These are phyloP conservation scores for Exserohilum turcica DNA, from an alignment of 2,329 filamentous ascomycete genomes.

Conservation along the genomic window DNA sequence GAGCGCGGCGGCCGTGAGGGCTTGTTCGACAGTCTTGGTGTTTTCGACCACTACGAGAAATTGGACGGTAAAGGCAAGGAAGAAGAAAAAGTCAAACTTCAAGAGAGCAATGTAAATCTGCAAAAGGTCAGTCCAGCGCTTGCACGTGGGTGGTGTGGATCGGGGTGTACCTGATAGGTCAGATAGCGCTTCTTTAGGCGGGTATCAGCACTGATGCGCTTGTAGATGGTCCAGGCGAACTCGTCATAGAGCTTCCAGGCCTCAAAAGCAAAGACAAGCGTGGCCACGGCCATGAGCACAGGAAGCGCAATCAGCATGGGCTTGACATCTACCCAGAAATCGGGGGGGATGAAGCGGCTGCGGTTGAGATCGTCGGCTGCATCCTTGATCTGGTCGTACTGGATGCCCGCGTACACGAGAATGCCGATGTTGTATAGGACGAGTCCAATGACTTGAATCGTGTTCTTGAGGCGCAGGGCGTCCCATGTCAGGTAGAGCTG, in stretches of 20 bases:
- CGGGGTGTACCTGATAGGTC: slow-evolving; percentile 78
- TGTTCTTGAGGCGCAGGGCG: slow-evolving; percentile 92
- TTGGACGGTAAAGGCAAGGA: slow-evolving; percentile 96
- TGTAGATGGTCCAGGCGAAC: slow-evolving; percentile 99
- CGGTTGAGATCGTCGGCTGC: slow-evolving; percentile 65
- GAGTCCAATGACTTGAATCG: slow-evolving; percentile 95
- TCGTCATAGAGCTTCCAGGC: slow-evolving; percentile 98
- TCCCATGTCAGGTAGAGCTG: slow-evolving; percentile 90
- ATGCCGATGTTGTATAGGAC: slow-evolving; percentile 91
- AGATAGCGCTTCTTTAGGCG: slow-evolving; percentile 96
- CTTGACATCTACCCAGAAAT: slow-evolving; percentile 71
- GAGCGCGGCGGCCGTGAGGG: slow-evolving; percentile 84
- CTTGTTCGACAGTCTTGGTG: slow-evolving; percentile 74
- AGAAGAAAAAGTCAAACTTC: slow-evolving; percentile 99
- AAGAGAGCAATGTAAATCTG: slow-evolving; percentile 97
- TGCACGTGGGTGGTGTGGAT: background rate
- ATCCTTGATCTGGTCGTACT: slow-evolving; percentile 85
- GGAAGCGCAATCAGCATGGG: slow-evolving; percentile 86
- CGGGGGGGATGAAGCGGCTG: slow-evolving; percentile 52
- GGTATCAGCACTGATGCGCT: slow-evolving; percentile 96
- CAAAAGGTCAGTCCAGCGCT: slow-evolving; percentile 17
- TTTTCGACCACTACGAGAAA: slow-evolving; percentile 88
- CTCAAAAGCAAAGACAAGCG: slow-evolving; percentile 72
- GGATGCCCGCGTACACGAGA: slow-evolving; percentile 89
- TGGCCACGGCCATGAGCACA: slow-evolving; percentile 77